A percentile compares a stretch with the other conserved stretches of the same genome.
Conservation (phyloP, 495 filamentous ascomycete species). For the Annulohypoxylon bovei region DNA sequence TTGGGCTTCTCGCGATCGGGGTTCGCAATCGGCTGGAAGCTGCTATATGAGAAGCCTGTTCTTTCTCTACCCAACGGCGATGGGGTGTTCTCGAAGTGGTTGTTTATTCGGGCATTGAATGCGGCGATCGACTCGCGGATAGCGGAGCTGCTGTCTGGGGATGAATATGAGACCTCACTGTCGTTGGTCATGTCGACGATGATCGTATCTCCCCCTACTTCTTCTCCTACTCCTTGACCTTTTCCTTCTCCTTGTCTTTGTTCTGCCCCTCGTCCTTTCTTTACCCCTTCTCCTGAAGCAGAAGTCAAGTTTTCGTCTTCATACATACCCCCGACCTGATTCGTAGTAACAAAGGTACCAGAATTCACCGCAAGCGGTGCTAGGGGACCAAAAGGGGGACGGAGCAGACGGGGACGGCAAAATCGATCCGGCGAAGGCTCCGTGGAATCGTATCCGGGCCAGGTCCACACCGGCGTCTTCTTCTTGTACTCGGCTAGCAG, state of each 20-base stretch:
- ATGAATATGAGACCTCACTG: neutral
- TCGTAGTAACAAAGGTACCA: too few species aligned
- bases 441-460: conserved; percentile 10
- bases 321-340: too few species aligned
- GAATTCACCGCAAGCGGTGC: neutral
- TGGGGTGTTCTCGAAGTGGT: neutral
- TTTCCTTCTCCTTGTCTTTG: neutral
- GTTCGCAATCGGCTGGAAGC: conserved; percentile 14
- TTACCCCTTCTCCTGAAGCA: too few species aligned
- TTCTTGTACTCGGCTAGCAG: conserved; percentile 38
- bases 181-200: conserved; percentile 16
- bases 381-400: neutral
- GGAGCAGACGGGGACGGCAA: neutral
- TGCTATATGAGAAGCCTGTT: conserved; percentile 1
- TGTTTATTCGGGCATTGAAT: neutral
- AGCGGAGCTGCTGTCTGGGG: neutral
- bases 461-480: conserved; percentile 33
- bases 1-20: neutral
- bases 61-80: neutral
- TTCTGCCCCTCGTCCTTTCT: too few species aligned
- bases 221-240: neutral
- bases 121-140: neutral
- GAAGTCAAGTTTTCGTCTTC: neutral
- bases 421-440: neutral
- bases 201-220: neutral